Percentiles rank a stretch among this genome's conserved stretches.
phyloP scores from a whole-genome alignment of 2,329 filamentous ascomycete species.

The Talaromyces verruculosus region DNA sequence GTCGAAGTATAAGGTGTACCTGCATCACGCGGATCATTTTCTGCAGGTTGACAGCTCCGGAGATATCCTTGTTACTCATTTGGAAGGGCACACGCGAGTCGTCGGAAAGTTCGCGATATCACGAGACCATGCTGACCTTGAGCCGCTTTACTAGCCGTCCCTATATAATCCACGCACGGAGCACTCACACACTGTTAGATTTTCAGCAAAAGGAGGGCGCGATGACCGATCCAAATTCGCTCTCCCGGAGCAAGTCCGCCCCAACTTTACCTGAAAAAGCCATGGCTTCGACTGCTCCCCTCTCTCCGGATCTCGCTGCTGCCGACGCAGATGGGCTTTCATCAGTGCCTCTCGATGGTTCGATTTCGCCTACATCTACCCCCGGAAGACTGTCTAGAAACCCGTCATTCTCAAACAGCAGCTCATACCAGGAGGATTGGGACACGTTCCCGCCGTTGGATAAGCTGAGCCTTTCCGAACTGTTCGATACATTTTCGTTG shows the following conservation, averaged over 20 bases:
- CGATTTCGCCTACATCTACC: conserved; percentile 32
- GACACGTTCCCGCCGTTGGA: conserved; percentile 85
- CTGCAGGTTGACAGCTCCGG: not conserved
- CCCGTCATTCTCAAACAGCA: conserved; percentile 78
- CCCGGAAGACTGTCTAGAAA: conserved; percentile 64
- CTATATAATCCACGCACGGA: conserved; percentile 32
- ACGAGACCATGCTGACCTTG: conserved; percentile 40
- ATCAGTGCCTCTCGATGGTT: conserved; percentile 29
- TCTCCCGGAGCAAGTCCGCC: conserved; percentile 28
- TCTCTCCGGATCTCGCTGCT: conserved; percentile 28
- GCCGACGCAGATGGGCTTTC: conserved; percentile 32
- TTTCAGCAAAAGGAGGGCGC: conserved; percentile 37
- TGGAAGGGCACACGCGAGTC: conserved; percentile 1
- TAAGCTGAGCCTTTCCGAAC: conserved; percentile 84
- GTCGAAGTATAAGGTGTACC: not conserved
- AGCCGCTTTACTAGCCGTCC: conserved; percentile 39
- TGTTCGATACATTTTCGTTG: conserved; percentile 88
- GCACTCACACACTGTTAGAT: conserved; percentile 39
- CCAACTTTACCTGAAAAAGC: conserved; percentile 27
- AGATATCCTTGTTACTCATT: not conserved
- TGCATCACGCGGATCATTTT: not conserved
- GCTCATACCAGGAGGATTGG: conserved; percentile 85
- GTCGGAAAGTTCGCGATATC: conserved; percentile 23
- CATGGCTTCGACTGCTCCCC: conserved; percentile 29
- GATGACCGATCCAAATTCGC: conserved; percentile 32